Conservation (phyloP, 805 yeast genomes). For the Wickerhamiella bombiphila region DNA sequence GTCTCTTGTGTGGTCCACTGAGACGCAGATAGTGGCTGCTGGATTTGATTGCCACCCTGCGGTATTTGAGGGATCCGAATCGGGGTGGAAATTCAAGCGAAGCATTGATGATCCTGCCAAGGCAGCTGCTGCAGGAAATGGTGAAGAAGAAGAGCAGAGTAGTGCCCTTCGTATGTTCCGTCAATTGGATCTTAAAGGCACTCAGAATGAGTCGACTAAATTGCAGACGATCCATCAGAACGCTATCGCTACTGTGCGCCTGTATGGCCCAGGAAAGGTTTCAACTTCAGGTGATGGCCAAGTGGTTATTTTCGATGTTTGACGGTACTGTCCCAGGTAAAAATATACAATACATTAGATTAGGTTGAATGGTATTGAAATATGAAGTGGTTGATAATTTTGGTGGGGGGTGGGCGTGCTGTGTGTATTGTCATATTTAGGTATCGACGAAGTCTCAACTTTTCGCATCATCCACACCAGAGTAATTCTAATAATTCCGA, state of each 20-base stretch:
- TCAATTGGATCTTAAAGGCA: slow-evolving; percentile 90
- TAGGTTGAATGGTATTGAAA: too few species aligned
- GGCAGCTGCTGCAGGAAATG: slow-evolving; percentile 34
- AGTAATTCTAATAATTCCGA: too few species aligned
- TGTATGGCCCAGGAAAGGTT: slow-evolving; percentile 32
- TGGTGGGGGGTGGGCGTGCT: too few species aligned
- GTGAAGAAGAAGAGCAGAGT: slow-evolving; percentile 20
- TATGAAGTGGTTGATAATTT: too few species aligned
- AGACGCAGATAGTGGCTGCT: slow-evolving; percentile 60
- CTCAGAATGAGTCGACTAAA: slow-evolving; percentile 33
- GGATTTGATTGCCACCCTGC: slow-evolving; percentile 90
- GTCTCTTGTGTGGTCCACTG: slow-evolving; percentile 53
- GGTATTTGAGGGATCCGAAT: slow-evolving; percentile 55
- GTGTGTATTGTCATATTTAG: too few species aligned
- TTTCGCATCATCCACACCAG: too few species aligned
- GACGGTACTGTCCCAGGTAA: too few species aligned
- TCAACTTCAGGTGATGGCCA: slow-evolving; percentile 86
- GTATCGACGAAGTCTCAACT: too few species aligned
- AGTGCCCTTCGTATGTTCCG: slow-evolving; percentile 74
- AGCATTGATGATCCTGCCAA: slow-evolving; percentile 42
- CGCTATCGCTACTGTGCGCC: slow-evolving; percentile 53
- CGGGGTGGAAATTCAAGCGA: slow-evolving; percentile 43
- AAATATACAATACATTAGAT: too few species aligned
- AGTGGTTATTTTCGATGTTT: slow-evolving; percentile 59
- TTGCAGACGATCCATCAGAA: slow-evolving; percentile 80